These are phyloP conservation scores for Trichoderma atroviride DNA, from an alignment of 2,329 filamentous ascomycete species.

Conservation along the genomic window DNA sequence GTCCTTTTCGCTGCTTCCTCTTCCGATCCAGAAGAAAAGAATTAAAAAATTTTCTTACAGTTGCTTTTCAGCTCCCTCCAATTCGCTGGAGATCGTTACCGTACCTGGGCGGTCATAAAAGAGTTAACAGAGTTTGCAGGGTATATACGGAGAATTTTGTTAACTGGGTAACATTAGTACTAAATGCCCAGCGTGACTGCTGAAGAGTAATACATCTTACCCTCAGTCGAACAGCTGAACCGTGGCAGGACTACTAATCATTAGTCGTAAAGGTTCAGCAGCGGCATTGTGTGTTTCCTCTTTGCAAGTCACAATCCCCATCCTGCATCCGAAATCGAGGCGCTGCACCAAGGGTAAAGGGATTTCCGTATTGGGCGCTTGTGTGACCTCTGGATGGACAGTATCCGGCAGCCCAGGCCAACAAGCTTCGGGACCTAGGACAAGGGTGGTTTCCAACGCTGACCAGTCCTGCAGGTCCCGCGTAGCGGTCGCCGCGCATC, in stretches of 20 bases:
- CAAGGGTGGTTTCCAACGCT: conserved; percentile 14
- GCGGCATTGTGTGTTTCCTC: neutral
- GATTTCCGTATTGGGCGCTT: conserved; percentile 37
- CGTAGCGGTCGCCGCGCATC: conserved; percentile 29
- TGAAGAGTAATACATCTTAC: neutral
- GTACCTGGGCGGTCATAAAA: neutral
- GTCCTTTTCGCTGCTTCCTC: neutral
- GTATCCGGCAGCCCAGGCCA: conserved; percentile 18
- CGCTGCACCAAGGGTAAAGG: conserved; percentile 30
- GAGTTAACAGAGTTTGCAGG: conserved; percentile 11
- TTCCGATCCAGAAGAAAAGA: neutral
- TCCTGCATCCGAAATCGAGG: conserved; percentile 12
- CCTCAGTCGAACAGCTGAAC: neutral
- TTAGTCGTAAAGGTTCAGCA: neutral
- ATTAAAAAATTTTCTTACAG: neutral
- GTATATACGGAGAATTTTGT: neutral
- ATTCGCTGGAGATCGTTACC: conserved; percentile 3
- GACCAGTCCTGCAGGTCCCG: conserved; percentile 30
- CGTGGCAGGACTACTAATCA: neutral
- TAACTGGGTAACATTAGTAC: neutral
- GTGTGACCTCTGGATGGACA: conserved; percentile 33
- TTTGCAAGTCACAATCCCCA: neutral
- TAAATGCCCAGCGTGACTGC: neutral
- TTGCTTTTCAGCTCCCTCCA: neutral
- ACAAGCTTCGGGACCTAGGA: conserved; percentile 25